These are phyloP conservation scores for Anisogramma anomala DNA, from an alignment of 2,329 filamentous ascomycete species.

Conservation along the genomic window DNA sequence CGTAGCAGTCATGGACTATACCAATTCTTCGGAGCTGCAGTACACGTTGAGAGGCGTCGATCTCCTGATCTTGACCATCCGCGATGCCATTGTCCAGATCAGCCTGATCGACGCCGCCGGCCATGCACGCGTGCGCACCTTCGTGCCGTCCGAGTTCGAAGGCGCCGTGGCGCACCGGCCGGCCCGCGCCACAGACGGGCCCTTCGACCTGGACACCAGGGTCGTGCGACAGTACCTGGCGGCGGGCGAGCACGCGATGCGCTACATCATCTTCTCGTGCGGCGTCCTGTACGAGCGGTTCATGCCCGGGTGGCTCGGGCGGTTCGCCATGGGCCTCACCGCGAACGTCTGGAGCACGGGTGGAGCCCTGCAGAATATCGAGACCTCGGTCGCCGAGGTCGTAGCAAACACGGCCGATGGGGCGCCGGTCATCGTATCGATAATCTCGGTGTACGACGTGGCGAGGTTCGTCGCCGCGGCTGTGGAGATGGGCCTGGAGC, in stretches of 20 bases:
- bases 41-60: constrained; percentile 62
- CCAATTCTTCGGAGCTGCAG: constrained; percentile 42
- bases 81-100: constrained; percentile 53
- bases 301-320: constrained; percentile 51
- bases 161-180: constrained; percentile 47
- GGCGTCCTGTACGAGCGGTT: constrained; percentile 69
- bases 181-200: constrained; percentile 36
- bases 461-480: constrained; percentile 61
- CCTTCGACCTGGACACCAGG: constrained; percentile 48
- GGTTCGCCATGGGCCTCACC: constrained; percentile 46
- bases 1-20: constrained; percentile 58
- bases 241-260: constrained; percentile 33
- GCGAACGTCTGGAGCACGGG: constrained; percentile 45
- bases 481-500: constrained; percentile 45
- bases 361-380: constrained; percentile 55
- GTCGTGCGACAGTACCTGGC: constrained; percentile 43
- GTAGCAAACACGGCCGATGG: constrained; percentile 42
- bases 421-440: constrained; percentile 42
- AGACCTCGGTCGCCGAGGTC: constrained; percentile 45
- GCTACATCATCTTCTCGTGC: constrained; percentile 60
- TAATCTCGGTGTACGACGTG: constrained; percentile 61
- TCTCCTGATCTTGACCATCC: constrained; percentile 64
- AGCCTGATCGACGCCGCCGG: constrained; percentile 62
- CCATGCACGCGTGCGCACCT: constrained; percentile 50
- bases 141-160: constrained; percentile 68